Evolutionary conservation across 2,329 filamentous ascomycete species (phyloP).

Genomic region (Ramularia collo-cygni): DNA sequence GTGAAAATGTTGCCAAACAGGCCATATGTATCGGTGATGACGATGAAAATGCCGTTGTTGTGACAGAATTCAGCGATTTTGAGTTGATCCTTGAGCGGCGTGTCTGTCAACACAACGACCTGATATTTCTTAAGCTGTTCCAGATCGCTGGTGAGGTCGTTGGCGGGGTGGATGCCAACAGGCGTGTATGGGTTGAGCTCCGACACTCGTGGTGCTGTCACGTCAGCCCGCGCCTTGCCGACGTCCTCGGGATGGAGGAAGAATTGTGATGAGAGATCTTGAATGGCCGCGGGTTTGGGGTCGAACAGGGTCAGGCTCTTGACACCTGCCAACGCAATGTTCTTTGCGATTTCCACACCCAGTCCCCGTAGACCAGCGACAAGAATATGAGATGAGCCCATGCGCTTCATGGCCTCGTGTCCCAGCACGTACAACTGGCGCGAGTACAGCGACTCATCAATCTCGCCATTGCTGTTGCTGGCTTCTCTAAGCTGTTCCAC

Average conservation of each 20-base stretch:
- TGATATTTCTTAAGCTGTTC: conserved; percentile 84
- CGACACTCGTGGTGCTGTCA: conserved; percentile 80
- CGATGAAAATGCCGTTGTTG: conserved; percentile 82
- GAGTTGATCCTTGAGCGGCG: conserved; percentile 71
- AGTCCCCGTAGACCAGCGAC: conserved; percentile 87
- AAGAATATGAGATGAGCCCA: conserved; percentile 92
- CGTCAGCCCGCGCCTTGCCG: conserved; percentile 80
- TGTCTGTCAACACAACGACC: conserved; percentile 83
- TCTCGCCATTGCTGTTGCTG: conserved; percentile 46
- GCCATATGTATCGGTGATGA: conserved; percentile 83
- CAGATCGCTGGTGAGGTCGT: conserved; percentile 66
- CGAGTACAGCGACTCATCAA: conserved; percentile 62
- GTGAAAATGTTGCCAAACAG: conserved; percentile 95
- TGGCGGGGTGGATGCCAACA: conserved; percentile 62
- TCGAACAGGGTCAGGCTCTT: conserved; percentile 95
- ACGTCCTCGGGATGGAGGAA: conserved; percentile 85
- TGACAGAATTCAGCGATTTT: conserved; percentile 89
- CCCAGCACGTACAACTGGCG: conserved; percentile 65
- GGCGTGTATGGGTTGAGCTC: conserved; percentile 97
- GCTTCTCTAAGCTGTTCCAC: conserved; percentile 52
- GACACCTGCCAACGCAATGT: conserved; percentile 93
- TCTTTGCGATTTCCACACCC: conserved; percentile 97
- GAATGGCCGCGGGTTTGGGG: conserved; percentile 71
- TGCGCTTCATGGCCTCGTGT: conserved; percentile 91
- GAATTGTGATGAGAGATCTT: conserved; percentile 94